Base-by-base conservation (phyloP, 768 basidiomycete species). In the Hysterangium stoloniferum region DNA sequence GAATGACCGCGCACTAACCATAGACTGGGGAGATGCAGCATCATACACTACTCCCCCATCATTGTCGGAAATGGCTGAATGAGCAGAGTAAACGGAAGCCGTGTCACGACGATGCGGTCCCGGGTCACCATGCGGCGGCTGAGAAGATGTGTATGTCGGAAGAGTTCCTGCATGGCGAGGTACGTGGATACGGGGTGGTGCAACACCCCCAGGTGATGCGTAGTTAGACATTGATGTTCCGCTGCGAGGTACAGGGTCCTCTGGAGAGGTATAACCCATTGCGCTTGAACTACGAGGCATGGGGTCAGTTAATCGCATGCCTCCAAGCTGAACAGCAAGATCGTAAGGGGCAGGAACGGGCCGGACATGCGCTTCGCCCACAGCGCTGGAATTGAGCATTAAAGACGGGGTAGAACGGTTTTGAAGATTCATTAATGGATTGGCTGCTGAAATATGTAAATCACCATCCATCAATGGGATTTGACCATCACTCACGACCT, bases 191-290 rank as follows among this genome's bases (percentile, higher is more conserved):
- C 58, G 62, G 45, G 52, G 55, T 20, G 59, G 31, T 35, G 53
- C 28, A 50, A 60, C 56, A 19, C 59, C 46, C 34, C 62, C 58
- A 50, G 65, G 61, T 25, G 56, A 44, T 5, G 68, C 62, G 44
- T 69, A 71, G 57, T 68, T 63, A 13, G 80, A 78, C 72, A 80
- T 74, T 28, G 81, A 77, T 17, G 80, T 81, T 15, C 73, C 73
- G 4, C 74, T 71, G 25, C 80, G 74, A 50, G 73, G 71, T 12
- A 80, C 63, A 38, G 76, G 74, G 54, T 82, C 80, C 31, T 59
- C 41, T 17, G 52, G 31, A n/a, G 20, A n/a, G 31, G 54, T 43
- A 53, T 52, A 60, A 32, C 61, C 58, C 59, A 59, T 58, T 31
- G 60, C 57, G 38, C 63, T 64, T 19, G 65, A 53, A 40, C 63